These are phyloP conservation scores for Leccinum broughii DNA, from an alignment of 768 basidiomycete species.

Conservation along the genomic window DNA sequence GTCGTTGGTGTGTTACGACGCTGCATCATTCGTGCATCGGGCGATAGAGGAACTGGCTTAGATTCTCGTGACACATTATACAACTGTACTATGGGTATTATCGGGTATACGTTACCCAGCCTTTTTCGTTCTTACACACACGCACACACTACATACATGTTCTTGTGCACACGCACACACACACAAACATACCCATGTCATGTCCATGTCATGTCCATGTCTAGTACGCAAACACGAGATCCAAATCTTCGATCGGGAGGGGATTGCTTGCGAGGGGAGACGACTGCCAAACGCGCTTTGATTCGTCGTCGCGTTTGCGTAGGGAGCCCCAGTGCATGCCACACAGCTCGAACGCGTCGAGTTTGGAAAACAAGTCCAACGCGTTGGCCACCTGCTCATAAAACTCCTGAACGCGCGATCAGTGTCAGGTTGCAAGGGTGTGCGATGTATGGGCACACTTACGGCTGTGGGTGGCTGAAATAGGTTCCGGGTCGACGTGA, in stretches of 20 bases:
- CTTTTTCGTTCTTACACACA: neutral
- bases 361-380: constrained; percentile 58
- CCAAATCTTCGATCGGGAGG: constrained; percentile 33
- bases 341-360: constrained; percentile 69
- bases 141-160: neutral
- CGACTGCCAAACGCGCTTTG: constrained; percentile 55
- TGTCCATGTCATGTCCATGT: neutral
- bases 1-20: constrained; percentile 48
- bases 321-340: constrained; percentile 75
- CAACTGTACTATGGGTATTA: constrained; percentile 14
- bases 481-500: constrained; percentile 58
- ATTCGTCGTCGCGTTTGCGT: constrained; percentile 42
- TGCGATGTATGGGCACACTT: constrained; percentile 5
- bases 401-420: constrained; percentile 47
- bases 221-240: constrained; percentile 23
- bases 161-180: neutral
- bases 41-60: constrained; percentile 44
- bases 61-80: constrained; percentile 16
- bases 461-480: constrained; percentile 52
- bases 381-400: constrained; percentile 59
- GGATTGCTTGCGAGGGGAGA: constrained; percentile 40
- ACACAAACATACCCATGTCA: neutral
- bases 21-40: constrained; percentile 47
- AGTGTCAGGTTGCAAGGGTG: neutral
- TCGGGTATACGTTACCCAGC: constrained; percentile 14